These are phyloP conservation scores for Dactylellina parvicollis DNA, from an alignment of 2,329 filamentous ascomycete species.

Conservation along the genomic window DNA sequence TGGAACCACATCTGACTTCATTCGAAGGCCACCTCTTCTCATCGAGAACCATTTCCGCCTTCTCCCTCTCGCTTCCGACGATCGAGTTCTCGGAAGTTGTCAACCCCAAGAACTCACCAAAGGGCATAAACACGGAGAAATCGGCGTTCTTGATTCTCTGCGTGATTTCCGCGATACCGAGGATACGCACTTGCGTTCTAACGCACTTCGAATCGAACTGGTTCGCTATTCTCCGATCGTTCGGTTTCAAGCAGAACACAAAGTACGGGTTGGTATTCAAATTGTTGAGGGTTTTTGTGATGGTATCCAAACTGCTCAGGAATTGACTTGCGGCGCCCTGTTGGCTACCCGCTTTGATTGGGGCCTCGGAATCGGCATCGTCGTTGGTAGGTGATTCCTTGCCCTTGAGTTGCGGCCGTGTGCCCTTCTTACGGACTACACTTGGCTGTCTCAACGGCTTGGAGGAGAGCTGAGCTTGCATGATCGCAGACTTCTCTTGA, in stretches of 20 bases:
- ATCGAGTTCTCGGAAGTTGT: constrained; percentile 84
- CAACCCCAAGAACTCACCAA: constrained; percentile 91
- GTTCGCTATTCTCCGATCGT: constrained; percentile 95
- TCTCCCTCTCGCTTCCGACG: constrained; percentile 91
- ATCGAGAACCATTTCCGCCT: constrained; percentile 88
- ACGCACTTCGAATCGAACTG: constrained; percentile 99
- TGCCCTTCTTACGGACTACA: constrained; percentile 82
- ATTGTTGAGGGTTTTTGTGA: constrained; percentile 84
- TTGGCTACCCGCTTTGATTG: constrained; percentile 62
- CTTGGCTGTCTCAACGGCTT: constrained; percentile 93
- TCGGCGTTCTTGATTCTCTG: constrained; percentile 91
- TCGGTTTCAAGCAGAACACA: constrained; percentile 95
- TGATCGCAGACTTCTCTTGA: constrained; percentile 85
- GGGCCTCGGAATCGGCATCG: constrained; percentile 48
- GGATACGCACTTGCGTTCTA: constrained; percentile 89
- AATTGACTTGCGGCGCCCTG: constrained; percentile 95
- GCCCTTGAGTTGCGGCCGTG: constrained; percentile 62
- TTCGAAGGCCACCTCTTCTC: constrained; percentile 92
- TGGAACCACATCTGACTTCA: constrained; percentile 88
- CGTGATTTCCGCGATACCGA: constrained; percentile 96
- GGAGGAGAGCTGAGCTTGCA: constrained; percentile 95
- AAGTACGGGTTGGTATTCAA: constrained; percentile 93
- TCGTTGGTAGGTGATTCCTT: constrained; percentile 64
- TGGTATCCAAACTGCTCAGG: constrained; percentile 85
- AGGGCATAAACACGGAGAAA: constrained; percentile 94